A percentile compares a stretch with the other conserved stretches of the same genome.
Evolutionary conservation across 1,139 yeast species (phyloP).

Genomic region (Yamadazyma sp.): DNA sequence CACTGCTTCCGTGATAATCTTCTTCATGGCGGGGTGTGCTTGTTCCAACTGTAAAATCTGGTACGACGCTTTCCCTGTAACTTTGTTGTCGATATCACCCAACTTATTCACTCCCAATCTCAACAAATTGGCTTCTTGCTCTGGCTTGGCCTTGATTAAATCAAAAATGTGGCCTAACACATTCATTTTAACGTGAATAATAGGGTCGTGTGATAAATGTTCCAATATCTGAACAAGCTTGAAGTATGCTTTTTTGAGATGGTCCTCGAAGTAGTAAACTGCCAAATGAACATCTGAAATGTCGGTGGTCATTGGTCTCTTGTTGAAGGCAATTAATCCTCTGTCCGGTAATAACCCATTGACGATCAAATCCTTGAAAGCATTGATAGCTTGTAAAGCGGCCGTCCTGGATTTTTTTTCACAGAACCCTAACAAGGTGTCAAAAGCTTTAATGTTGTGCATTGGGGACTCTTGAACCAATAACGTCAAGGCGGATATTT

Average conservation of each 20-base stretch:
- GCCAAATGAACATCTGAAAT: slow-evolving; percentile 59
- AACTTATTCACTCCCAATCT: slow-evolving; percentile 89
- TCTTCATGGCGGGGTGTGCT: slow-evolving; percentile 95
- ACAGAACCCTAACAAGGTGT: slow-evolving; percentile 73
- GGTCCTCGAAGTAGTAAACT: slow-evolving; percentile 84
- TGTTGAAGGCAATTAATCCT: slow-evolving; percentile 75
- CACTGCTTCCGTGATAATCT: slow-evolving; percentile 73
- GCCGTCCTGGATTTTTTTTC: slow-evolving; percentile 93
- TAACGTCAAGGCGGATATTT: slow-evolving; percentile 89
- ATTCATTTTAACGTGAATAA: slow-evolving; percentile 81
- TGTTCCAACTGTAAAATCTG: slow-evolving; percentile 79
- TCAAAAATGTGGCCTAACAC: slow-evolving; percentile 78
- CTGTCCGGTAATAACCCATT: slow-evolving; percentile 84
- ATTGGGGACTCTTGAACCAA: slow-evolving; percentile 93
- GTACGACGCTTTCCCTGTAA: slow-evolving; percentile 85
- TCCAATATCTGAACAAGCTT: slow-evolving; percentile 70
- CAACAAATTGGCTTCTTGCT: slow-evolving; percentile 90
- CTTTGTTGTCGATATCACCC: slow-evolving; percentile 91
- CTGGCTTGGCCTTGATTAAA: slow-evolving; percentile 82
- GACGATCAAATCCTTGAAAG: slow-evolving; percentile 82
- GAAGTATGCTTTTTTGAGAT: slow-evolving; percentile 75
- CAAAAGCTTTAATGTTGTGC: slow-evolving; percentile 83
- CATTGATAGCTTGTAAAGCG: slow-evolving; percentile 85
- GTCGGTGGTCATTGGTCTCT: slow-evolving; percentile 61
- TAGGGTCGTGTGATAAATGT: slow-evolving; percentile 83